Percentiles rank a stretch among this genome's conserved stretches.
Evolutionary conservation across 352 stramenopile genomes (phyloP).

Genomic region (Pythium utonaiense): DNA sequence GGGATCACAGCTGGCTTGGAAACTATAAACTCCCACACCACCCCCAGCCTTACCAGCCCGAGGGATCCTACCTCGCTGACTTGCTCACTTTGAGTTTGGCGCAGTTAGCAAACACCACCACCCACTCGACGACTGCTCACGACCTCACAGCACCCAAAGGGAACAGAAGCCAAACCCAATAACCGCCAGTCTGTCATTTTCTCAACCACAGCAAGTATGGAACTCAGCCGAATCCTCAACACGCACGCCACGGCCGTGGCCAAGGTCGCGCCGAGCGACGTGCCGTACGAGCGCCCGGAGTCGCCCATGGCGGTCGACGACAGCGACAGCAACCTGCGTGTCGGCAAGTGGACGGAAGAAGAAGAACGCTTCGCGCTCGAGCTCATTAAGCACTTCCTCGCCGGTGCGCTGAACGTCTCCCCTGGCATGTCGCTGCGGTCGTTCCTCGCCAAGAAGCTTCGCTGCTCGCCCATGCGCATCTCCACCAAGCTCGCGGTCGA

Average conservation of each 20-base stretch:
- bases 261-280: neutral
- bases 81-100: constrained; percentile 1
- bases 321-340: constrained; percentile 16
- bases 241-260: neutral
- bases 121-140: neutral
- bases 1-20: no score
- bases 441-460: constrained; percentile 30
- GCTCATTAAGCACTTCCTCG: constrained; percentile 28
- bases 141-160: no score
- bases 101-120: neutral
- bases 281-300: neutral
- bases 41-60: neutral
- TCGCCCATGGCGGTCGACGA: constrained; percentile 1
- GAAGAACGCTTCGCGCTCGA: constrained; percentile 30
- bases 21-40: neutral
- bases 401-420: constrained; percentile 15
- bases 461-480: constrained; percentile 33
- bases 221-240: constrained; percentile 28
- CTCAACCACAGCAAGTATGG: constrained; percentile 15
- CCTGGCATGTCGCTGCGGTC: constrained; percentile 26
- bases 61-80: neutral
- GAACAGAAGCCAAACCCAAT: neutral
- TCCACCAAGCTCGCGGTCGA: constrained; percentile 34
- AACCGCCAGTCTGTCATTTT: constrained; percentile 7
- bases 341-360: constrained; percentile 35